Evolutionary conservation across 805 yeast genomes (phyloP), one percentile per base, ranked within the genome.

Genomic region (Candida railenensis): DNA sequence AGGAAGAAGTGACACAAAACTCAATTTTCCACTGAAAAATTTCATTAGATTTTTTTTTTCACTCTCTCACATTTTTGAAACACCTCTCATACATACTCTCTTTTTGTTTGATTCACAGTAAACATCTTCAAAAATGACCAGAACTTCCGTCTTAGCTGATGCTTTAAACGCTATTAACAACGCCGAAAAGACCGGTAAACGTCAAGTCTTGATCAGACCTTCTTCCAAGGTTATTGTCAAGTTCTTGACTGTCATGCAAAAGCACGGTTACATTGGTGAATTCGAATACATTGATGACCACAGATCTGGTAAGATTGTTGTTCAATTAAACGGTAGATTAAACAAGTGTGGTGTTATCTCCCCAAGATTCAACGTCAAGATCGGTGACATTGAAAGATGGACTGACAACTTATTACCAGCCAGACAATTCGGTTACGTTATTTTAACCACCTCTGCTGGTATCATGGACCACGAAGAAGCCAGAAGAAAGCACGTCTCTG

Each of bases 391-490:
- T 62, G 98, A 91, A 82, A 91, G 89, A 81, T 91, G 98, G 98
- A 89, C 96, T 65, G 96, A 85, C 76, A 89, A 91, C 88, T 85
- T 91, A 73, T 82, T 91, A 71, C 98, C 98, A 76, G 96, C 98
- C 61, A 89, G 98, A 87, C 98, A 91, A 80, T 92, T 91, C 71
- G 98, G 98, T 81, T 90, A 77, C 86, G 91, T 91, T 71, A 88
- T 91, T 77, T 84, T 91, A 74, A 92, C 98, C 79, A 91, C 98
- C 66, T 92, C 97, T 67, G 97, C 97, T 66, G 98, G 98, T 81
- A 91, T 91, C 69, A 90, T 91, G 96, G 97, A 92, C 85, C 98
- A 91, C 83, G 97, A 92, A 83, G 97, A 91, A 82, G 98, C 98
- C 70, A 89, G 96, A 86, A 87, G 97, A 85, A 92, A 91, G 88